A percentile compares a stretch with the other conserved stretches of the same genome.
phyloP scores from a whole-genome alignment of 2,329 filamentous ascomycete genomes.

The Fusarium anthophilum region DNA sequence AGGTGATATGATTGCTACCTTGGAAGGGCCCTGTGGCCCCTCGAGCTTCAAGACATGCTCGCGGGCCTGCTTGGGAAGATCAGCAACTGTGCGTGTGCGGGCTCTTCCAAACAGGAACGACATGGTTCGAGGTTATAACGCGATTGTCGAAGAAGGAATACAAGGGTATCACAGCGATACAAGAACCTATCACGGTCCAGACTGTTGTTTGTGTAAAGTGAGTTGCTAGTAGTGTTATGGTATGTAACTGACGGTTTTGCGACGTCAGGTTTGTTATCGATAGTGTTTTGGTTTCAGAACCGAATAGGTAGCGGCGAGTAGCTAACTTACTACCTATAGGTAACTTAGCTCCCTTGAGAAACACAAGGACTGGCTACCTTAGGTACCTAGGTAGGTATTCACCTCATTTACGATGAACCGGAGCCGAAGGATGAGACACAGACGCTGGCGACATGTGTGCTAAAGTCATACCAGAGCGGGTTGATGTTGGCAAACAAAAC shows the following conservation, averaged over 20 bases:
- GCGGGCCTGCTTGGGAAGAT: constrained; percentile 65
- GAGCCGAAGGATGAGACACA: not conserved
- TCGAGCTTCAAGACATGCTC: constrained; percentile 64
- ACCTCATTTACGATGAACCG: not conserved
- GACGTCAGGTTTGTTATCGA: constrained; percentile 36
- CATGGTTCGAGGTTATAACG: constrained; percentile 47
- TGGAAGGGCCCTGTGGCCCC: constrained; percentile 57
- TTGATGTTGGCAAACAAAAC: constrained; percentile 1
- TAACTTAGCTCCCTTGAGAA: not conserved
- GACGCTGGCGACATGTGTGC: not conserved
- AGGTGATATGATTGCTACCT: constrained; percentile 49
- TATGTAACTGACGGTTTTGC: constrained; percentile 4
- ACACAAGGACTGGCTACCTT: not conserved
- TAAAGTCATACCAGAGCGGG: constrained; percentile 11
- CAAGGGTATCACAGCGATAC: not conserved
- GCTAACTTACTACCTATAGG: not conserved
- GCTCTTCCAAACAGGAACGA: constrained; percentile 67
- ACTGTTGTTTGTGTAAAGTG: constrained; percentile 8
- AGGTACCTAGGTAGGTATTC: not conserved
- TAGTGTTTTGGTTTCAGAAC: constrained; percentile 15
- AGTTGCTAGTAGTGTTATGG: not conserved
- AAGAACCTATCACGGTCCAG: not conserved
- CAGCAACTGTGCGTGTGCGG: constrained; percentile 60
- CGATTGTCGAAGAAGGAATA: not conserved
- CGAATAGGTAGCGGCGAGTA: not conserved